These are phyloP conservation scores for Daldinia caldariorum DNA, from an alignment of 495 filamentous ascomycete genomes.

Conservation along the genomic window DNA sequence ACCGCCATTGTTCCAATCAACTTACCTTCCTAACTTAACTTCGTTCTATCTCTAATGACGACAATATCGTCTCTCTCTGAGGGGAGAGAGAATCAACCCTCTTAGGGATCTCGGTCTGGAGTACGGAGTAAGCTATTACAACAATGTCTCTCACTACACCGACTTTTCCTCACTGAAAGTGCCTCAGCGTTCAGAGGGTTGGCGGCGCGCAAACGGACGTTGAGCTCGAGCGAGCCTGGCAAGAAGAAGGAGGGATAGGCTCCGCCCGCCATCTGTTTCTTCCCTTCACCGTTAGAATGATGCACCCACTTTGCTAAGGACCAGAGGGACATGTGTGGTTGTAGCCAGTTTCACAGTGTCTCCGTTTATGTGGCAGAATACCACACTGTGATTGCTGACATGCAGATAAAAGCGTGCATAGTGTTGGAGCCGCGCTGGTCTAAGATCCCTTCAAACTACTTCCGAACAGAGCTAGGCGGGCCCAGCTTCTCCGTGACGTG, in stretches of 20 bases:
- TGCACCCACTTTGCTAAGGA: conserved; percentile 25
- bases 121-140: conserved; percentile 31
- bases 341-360: conserved; percentile 37
- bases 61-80: conserved; percentile 14
- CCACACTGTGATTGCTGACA: conserved; percentile 43
- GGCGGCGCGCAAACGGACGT: conserved; percentile 27
- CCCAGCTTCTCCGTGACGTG: conserved; percentile 42
- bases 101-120: conserved; percentile 33
- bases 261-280: conserved; percentile 16
- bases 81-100: conserved; percentile 3
- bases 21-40: conserved; percentile 11
- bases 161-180: conserved; percentile 35
- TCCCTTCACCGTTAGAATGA: conserved; percentile 45
- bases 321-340: neutral
- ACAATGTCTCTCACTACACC: conserved; percentile 34
- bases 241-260: conserved; percentile 30
- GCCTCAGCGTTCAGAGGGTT: conserved; percentile 22
- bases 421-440: conserved; percentile 36
- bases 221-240: conserved; percentile 17
- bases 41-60: conserved; percentile 34
- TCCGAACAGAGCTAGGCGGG: conserved; percentile 37
- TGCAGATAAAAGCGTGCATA: conserved; percentile 32
- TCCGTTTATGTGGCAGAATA: conserved; percentile 25
- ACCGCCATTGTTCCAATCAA: conserved; percentile 17
- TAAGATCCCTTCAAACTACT: conserved; percentile 26